Percentiles rank a stretch among this genome's conserved stretches.
phyloP scores from a whole-genome alignment of 1,284 basidiomycete species.

The Moesziomyces parantarcticus region DNA sequence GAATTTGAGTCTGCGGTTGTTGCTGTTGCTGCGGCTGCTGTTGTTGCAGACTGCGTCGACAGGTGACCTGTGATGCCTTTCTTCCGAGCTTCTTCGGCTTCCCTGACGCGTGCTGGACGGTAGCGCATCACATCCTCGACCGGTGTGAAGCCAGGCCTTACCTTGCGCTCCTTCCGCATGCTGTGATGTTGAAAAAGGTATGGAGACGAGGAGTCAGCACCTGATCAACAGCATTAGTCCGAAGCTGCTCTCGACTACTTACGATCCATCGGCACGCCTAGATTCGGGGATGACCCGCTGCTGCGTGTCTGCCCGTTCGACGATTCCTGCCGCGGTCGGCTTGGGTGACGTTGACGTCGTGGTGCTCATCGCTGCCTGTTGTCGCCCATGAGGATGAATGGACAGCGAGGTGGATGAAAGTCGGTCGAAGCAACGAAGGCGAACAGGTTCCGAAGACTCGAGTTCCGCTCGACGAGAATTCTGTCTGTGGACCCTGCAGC shows the following conservation, averaged over 20 bases:
- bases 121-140: slow-evolving; percentile 91
- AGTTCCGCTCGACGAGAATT: neutral
- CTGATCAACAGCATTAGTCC: too few species aligned
- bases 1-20: neutral
- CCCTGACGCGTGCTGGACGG: slow-evolving; percentile 68
- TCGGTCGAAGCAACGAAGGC: too few species aligned
- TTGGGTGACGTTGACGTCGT: slow-evolving; percentile 69
- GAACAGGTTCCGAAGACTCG: too few species aligned
- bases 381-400: neutral
- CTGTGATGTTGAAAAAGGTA: slow-evolving; percentile 69
- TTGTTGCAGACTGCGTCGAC: too few species aligned
- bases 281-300: slow-evolving; percentile 89
- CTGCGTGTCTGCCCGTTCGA: slow-evolving; percentile 82
- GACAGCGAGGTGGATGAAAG: too few species aligned
- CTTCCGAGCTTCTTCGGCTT: slow-evolving; percentile 36
- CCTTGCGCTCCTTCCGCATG: slow-evolving; percentile 86
- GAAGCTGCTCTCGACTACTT: slow-evolving; percentile 68
- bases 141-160: slow-evolving; percentile 91
- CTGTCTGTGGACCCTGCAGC: slow-evolving; percentile 12
- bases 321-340: slow-evolving; percentile 80
- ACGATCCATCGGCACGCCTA: slow-evolving; percentile 86
- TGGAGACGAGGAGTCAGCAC: neutral
- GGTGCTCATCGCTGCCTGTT: slow-evolving; percentile 2
- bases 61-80: slow-evolving; percentile 11
- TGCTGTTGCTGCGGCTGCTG: neutral